Evolutionary conservation across 2,329 filamentous ascomycete genomes (phyloP).

Genomic region (Pseudogymnoascus sp.): DNA sequence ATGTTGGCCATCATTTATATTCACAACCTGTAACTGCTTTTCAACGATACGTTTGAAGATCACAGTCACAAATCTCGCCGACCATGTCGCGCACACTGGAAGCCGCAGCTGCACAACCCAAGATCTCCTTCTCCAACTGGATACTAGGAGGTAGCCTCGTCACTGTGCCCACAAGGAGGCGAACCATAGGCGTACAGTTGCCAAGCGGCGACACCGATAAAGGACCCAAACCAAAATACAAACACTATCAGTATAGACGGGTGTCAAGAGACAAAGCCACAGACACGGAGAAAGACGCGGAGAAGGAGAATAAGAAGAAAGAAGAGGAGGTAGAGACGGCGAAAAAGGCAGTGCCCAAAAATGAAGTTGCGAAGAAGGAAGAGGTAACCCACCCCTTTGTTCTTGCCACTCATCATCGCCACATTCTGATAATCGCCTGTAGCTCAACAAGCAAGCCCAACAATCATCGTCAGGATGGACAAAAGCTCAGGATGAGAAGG

Average conservation of each 20-base stretch:
- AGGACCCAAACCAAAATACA: not conserved
- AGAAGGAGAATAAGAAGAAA: conserved; percentile 3
- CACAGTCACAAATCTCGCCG: not conserved
- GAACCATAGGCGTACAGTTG: not conserved
- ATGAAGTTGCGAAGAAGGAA: conserved; percentile 8
- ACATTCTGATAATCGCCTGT: not conserved
- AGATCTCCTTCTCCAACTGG: conserved; percentile 26
- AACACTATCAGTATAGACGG: not conserved
- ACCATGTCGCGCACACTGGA: not conserved
- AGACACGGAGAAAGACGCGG: conserved; percentile 1
- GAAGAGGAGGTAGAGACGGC: not conserved
- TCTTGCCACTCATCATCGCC: not conserved
- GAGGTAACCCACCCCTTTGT: not conserved
- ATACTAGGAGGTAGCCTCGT: conserved; percentile 22
- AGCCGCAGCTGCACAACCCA: not conserved
- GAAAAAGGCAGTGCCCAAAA: not conserved
- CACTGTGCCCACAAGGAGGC: not conserved
- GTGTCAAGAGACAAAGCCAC: not conserved
- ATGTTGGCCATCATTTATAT: not conserved
- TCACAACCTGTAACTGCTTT: not conserved
- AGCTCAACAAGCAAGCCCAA: not conserved
- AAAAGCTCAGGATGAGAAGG: conserved; percentile 21
- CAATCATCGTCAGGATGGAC: conserved; percentile 10
- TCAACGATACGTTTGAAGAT: not conserved
- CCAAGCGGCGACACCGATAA: not conserved